These are phyloP conservation scores for Pelargonium citronellum DNA, from an alignment of 441 rosid genomes.

Conservation along the genomic window DNA sequence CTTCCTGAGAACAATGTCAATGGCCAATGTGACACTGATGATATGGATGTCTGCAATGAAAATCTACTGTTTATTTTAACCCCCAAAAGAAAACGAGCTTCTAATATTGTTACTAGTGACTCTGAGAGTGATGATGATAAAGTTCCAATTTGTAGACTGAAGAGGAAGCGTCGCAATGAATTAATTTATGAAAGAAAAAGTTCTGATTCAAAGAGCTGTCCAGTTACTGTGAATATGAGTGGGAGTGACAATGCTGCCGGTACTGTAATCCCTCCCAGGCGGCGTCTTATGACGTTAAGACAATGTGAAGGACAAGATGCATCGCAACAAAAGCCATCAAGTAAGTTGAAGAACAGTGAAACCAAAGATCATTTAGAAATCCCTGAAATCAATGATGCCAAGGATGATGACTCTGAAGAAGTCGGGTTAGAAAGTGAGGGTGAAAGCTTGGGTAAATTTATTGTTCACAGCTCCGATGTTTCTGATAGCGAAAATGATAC, in stretches of 20 bases:
- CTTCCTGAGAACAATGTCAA: conserved; percentile 13
- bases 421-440: conserved; percentile 36
- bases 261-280: conserved; percentile 20
- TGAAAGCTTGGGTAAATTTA: conserved; percentile 40
- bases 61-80: conserved; percentile 20
- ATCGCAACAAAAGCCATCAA: conserved; percentile 14
- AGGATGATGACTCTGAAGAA: conserved; percentile 32
- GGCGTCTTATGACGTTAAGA: conserved; percentile 34
- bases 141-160: conserved; percentile 35
- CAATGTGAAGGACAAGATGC: conserved; percentile 20
- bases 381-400: conserved; percentile 28
- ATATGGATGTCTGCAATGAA: conserved; percentile 24
- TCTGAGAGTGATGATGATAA: conserved; percentile 45
- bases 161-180: conserved; percentile 24
- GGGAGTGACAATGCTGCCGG: conserved; percentile 12
- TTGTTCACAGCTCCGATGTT: conserved; percentile 34
- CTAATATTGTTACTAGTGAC: conserved; percentile 42
- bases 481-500: conserved; percentile 18
- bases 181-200: conserved; percentile 11
- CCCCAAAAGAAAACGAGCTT: conserved; percentile 42
- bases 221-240: conserved; percentile 4
- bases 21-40: conserved; percentile 21
- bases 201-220: conserved; percentile 16
- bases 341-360: conserved; percentile 8
- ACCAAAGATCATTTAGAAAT: conserved; percentile 25